Conservation (phyloP, 1,139 yeast genomes). For the Hemisphaericaspora xylofermentans region DNA sequence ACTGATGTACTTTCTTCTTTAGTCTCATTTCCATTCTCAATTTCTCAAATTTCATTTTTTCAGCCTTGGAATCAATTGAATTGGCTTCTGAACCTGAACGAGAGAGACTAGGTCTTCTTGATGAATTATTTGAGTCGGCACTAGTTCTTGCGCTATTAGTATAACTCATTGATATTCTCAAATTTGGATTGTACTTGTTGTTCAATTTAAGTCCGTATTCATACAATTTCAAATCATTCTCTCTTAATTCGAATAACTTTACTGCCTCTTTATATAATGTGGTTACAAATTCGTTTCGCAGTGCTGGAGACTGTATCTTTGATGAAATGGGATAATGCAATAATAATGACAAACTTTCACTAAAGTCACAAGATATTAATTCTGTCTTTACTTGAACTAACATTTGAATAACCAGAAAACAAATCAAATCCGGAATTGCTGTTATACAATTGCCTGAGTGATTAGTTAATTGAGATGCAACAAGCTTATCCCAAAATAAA, state of each 20-base stretch:
- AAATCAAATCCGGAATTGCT: conserved; percentile 41
- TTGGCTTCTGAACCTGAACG: neutral
- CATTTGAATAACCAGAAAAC: conserved; percentile 51
- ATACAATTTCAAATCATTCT: conserved; percentile 41
- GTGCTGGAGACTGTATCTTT: conserved; percentile 14
- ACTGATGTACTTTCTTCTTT: conserved; percentile 44
- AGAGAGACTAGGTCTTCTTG: conserved; percentile 13
- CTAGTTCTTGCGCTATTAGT: conserved; percentile 19
- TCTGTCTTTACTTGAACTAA: conserved; percentile 51
- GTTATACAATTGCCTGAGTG: conserved; percentile 13
- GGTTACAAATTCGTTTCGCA: conserved; percentile 21
- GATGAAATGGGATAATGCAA: conserved; percentile 54
- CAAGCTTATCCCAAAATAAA: conserved; percentile 58
- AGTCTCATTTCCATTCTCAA: conserved; percentile 43
- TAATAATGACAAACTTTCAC: conserved; percentile 57
- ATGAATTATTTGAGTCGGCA: conserved; percentile 20
- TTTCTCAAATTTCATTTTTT: conserved; percentile 44
- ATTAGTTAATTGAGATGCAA: conserved; percentile 28
- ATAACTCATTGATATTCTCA: conserved; percentile 35
- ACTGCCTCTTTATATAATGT: conserved; percentile 31
- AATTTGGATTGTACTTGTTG: conserved; percentile 34
- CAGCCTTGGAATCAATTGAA: conserved; percentile 22
- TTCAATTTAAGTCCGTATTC: conserved; percentile 41
- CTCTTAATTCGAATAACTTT: conserved; percentile 27
- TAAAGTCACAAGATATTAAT: conserved; percentile 55